Base-by-base conservation (phyloP, 768 basidiomycete genomes). In the Epithele typhae region DNA sequence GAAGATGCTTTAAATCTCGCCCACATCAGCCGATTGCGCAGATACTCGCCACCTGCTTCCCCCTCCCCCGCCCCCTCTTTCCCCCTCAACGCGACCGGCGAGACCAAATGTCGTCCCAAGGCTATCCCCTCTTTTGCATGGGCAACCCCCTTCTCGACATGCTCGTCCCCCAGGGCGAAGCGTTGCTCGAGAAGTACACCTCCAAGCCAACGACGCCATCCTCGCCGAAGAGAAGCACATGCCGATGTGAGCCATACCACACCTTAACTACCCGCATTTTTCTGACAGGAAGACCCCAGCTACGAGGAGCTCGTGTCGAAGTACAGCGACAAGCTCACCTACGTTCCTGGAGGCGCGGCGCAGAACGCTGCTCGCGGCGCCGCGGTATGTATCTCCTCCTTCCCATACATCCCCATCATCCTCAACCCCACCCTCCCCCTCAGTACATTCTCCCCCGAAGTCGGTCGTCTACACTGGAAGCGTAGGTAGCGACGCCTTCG, bases 121-220 rank as follows among this genome's bases (percentile, higher is more conserved):
- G 74, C 19, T 85, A 81, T 71, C 64, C 75, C 36, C 69, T 97
- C 37, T 92, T 97, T 70, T 90, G 84, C 72, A 71, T 98, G 70
- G 95, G 95, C 35, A 97, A 97, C 69, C 95, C 95, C 58, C 76
- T 98, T 63, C 85, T 98, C 41, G 94, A 99, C 66, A 87, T 99
- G 72, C 93, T 95, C 70, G 92, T 95, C 61, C 80, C 71, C 52
- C 76, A 90, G 52, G 92, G 89, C 40, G 91, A 94, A 62, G 74
- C 74, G 25, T 77, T 97, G 34, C 74, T 98, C 46, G 72, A 85
- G 60, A 97, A 96, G 68, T 99, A 98, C 63, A 69, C 49, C 79
- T 99, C 59, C 90, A 91, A 62, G 75, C 92, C 44, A 94, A 99
- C 73, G 90, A 99, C 66, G 95, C 96, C 37, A 93, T 97, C 66